Conservation (phyloP, 1,284 basidiomycete genomes). For the Cronartium quercuum region DNA sequence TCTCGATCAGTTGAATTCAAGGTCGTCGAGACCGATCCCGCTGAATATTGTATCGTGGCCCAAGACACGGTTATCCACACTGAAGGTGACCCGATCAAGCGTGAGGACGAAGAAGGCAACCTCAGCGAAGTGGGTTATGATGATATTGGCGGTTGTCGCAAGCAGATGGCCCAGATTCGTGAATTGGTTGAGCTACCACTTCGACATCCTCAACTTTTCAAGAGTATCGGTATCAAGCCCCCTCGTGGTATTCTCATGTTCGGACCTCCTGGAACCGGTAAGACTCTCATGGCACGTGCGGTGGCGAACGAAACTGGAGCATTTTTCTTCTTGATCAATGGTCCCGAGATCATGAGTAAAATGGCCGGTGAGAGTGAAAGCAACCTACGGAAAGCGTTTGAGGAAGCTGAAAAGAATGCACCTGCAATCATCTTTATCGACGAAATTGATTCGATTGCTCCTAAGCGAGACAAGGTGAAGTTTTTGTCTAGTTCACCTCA, state of each 20-base stretch:
- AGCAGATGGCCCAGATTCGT: slow-evolving; percentile 99
- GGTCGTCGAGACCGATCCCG: slow-evolving; percentile 78
- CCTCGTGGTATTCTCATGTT: slow-evolving; percentile 96
- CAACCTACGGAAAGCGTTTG: slow-evolving; percentile 94
- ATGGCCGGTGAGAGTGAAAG: slow-evolving; percentile 98
- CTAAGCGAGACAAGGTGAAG: slow-evolving; percentile 90
- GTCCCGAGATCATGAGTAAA: slow-evolving; percentile 99
- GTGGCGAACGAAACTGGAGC: slow-evolving; percentile 99
- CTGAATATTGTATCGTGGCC: slow-evolving; percentile 93
- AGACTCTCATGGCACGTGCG: slow-evolving; percentile 96
- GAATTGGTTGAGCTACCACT: slow-evolving; percentile 97
- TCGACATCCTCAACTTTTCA: slow-evolving; percentile 98
- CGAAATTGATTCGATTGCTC: slow-evolving; percentile 97
- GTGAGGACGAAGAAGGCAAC: slow-evolving; percentile 97
- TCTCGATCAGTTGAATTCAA: slow-evolving; percentile 99
- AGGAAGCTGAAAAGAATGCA: slow-evolving; percentile 99
- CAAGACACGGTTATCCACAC: slow-evolving; percentile 96
- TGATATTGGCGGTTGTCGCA: slow-evolving; percentile 96
- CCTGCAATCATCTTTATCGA: slow-evolving; percentile 99
- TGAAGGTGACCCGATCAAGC: slow-evolving; percentile 97
- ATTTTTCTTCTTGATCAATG: slow-evolving; percentile 99
- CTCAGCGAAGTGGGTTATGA: slow-evolving; percentile 97
- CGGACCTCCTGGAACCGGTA: slow-evolving; percentile 93
- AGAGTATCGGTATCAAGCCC: slow-evolving; percentile 99
- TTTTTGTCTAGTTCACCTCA: neutral